Conservation (phyloP, 345 rosid genomes). For the Hibiscus trionum region DNA sequence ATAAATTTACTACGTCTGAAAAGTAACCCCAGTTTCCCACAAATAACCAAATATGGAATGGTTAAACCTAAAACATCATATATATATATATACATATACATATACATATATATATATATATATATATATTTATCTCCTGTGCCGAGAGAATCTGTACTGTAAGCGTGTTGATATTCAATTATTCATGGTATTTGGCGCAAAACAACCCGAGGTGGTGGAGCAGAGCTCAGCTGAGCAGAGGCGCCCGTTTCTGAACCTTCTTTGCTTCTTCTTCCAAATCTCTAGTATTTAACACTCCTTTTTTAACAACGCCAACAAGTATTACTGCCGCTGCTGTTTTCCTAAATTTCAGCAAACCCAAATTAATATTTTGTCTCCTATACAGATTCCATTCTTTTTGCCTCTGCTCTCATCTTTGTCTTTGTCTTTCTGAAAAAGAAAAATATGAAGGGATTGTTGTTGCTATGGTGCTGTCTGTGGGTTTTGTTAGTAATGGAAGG, state of each 20-base stretch:
- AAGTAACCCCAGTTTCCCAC: neutral
- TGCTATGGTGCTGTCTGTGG: conserved; percentile 12
- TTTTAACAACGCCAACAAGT: neutral
- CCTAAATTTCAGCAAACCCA: neutral
- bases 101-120: too few relatives aligned
- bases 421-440: neutral
- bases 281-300: neutral
- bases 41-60: neutral
- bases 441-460: neutral
- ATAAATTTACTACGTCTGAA: neutral
- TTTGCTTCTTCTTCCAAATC: neutral
- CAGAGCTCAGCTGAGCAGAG: neutral
- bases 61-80: neutral
- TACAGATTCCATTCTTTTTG: neutral
- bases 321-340: neutral
- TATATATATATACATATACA: too few relatives aligned
- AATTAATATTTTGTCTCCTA: neutral
- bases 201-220: neutral
- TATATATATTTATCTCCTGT: too few relatives aligned
- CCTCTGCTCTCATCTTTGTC: neutral
- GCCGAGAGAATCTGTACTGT: too few relatives aligned
- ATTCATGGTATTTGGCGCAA: neutral
- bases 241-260: neutral
- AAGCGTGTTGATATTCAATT: neutral
- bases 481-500: conserved; percentile 15